Conservation (phyloP, 2,329 filamentous ascomycete species). For the Microthyrium microscopicum region DNA sequence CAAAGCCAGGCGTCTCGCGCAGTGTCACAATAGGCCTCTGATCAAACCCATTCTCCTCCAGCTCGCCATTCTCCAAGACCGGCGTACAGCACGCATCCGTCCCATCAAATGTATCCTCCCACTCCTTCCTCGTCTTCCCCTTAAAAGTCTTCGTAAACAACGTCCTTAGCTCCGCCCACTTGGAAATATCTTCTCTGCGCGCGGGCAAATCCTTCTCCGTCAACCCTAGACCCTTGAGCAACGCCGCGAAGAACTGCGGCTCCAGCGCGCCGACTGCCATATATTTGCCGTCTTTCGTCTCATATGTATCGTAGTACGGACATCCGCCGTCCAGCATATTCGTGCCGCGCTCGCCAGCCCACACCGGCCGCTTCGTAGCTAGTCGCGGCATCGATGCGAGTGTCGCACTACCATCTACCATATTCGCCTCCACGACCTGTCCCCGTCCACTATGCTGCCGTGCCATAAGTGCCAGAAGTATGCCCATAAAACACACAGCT, state of each 20-base stretch:
- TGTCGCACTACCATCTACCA: constrained; percentile 81
- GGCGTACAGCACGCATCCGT: constrained; percentile 90
- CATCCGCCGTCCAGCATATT: constrained; percentile 73
- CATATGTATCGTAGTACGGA: constrained; percentile 82
- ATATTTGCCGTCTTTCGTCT: constrained; percentile 60
- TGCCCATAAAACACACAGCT: constrained; percentile 62
- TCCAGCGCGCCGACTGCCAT: constrained; percentile 87
- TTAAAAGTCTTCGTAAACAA: constrained; percentile 50
- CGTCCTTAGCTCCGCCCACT: constrained; percentile 51
- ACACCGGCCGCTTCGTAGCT: constrained; percentile 43
- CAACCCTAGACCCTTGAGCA: constrained; percentile 53
- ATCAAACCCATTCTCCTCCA: constrained; percentile 48
- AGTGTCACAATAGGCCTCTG: constrained; percentile 57
- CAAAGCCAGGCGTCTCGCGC: constrained; percentile 49
- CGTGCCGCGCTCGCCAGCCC: constrained; percentile 47
- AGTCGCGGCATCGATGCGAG: constrained; percentile 64
- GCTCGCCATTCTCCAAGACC: constrained; percentile 58
- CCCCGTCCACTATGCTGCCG: constrained; percentile 49
- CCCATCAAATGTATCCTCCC: constrained; percentile 75
- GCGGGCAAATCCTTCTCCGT: constrained; percentile 25
- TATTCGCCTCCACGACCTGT: constrained; percentile 88
- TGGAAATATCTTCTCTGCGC: constrained; percentile 39
- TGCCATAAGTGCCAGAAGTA: constrained; percentile 62
- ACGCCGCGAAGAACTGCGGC: constrained; percentile 59
- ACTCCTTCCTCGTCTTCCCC: constrained; percentile 54